Evolutionary conservation across 805 yeast species (phyloP).

Genomic region (Priceomyces carsonii): DNA sequence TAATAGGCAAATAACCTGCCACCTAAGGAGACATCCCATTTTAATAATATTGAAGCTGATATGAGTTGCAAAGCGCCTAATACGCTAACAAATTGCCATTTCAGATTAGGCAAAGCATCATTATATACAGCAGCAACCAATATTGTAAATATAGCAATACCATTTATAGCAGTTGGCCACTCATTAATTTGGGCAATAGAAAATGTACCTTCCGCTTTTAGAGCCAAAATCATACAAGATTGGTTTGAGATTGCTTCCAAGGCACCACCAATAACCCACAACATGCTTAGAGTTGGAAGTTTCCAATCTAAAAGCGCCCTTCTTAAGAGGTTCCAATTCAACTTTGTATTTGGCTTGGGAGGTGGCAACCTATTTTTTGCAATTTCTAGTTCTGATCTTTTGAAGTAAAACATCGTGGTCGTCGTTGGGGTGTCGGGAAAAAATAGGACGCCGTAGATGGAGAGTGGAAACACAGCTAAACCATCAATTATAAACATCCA

Average conservation of each 20-base stretch:
- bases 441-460: slow-evolving; percentile 53
- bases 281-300: slow-evolving; percentile 33
- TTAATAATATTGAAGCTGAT: slow-evolving; percentile 46
- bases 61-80: slow-evolving; percentile 44
- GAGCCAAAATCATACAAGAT: no score
- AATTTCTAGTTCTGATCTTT: slow-evolving; percentile 23
- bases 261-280: slow-evolving; percentile 40
- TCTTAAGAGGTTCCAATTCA: no score
- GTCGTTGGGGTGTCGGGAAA: slow-evolving; percentile 59
- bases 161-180: slow-evolving; percentile 40
- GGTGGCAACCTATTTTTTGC: slow-evolving; percentile 42
- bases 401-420: slow-evolving; percentile 28
- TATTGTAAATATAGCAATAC: slow-evolving; percentile 35
- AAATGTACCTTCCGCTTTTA: slow-evolving; percentile 39
- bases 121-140: slow-evolving; percentile 41
- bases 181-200: slow-evolving; percentile 31
- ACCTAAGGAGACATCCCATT: slow-evolving; percentile 35
- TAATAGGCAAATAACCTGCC: slow-evolving; percentile 57
- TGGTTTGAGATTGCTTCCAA: no score
- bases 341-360: slow-evolving; percentile 25
- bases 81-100: slow-evolving; percentile 48
- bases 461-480: slow-evolving; percentile 56
- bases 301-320: slow-evolving; percentile 33
- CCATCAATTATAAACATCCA: slow-evolving; percentile 71
- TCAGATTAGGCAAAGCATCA: no score